These are phyloP conservation scores for Penicillium arizonense DNA, from an alignment of 495 filamentous ascomycete genomes.

Conservation along the genomic window DNA sequence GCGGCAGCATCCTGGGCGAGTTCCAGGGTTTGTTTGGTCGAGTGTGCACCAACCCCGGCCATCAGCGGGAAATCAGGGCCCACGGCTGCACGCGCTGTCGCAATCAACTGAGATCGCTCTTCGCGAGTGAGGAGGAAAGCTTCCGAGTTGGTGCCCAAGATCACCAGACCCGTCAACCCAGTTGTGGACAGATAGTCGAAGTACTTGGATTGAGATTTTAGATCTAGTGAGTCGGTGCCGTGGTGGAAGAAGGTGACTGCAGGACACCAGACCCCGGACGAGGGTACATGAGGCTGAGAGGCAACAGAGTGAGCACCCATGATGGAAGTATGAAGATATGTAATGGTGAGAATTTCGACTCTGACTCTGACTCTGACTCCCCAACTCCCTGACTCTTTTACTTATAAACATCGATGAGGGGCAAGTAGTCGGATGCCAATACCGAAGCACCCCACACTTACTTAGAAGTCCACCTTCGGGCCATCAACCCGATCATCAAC, in stretches of 20 bases:
- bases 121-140: slow-evolving; percentile 61
- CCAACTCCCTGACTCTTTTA: not conserved
- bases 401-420: slow-evolving; percentile 6
- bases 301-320: slow-evolving; percentile 13
- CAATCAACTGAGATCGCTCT: slow-evolving; percentile 52
- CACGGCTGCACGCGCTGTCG: slow-evolving; percentile 49
- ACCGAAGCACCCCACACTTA: slow-evolving; percentile 1
- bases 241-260: slow-evolving; percentile 53
- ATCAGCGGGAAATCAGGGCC: slow-evolving; percentile 54
- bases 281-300: slow-evolving; percentile 21
- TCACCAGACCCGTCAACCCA: slow-evolving; percentile 55
- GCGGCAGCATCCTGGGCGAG: slow-evolving; percentile 53
- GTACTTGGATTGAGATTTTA: slow-evolving; percentile 48
- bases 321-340: not conserved
- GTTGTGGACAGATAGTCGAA: slow-evolving; percentile 53
- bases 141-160: slow-evolving; percentile 65
- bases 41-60: slow-evolving; percentile 63
- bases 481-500: not conserved
- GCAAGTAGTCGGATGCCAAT: not conserved
- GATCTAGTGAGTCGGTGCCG: slow-evolving; percentile 48
- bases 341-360: not conserved
- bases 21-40: slow-evolving; percentile 59
- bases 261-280: slow-evolving; percentile 35
- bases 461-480: not conserved
- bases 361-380: not conserved